Percentiles rank a stretch among this genome's conserved stretches.
phyloP scores from a whole-genome alignment of 2,329 filamentous ascomycete species.

The Tolypocladium ophioglossoides region DNA sequence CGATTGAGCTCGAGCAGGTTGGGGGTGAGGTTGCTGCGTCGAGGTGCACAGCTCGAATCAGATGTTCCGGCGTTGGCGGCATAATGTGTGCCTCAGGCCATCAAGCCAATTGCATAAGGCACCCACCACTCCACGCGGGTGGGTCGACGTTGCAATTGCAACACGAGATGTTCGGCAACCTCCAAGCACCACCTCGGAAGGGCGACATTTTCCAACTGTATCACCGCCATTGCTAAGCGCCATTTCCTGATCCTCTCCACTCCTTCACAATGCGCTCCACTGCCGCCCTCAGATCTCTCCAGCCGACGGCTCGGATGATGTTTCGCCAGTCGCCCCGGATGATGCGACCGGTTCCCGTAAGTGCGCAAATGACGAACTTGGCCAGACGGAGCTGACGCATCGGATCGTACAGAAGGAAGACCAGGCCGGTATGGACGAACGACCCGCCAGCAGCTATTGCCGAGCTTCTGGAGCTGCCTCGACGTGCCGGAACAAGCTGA shows the following conservation, averaged over 20 bases:
- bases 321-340: conserved; percentile 55
- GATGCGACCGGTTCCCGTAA: conserved; percentile 64
- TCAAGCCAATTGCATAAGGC: conserved; percentile 25
- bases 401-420: conserved; percentile 47
- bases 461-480: neutral
- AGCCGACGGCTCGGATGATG: conserved; percentile 53
- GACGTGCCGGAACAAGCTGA: neutral
- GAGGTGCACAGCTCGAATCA: conserved; percentile 28
- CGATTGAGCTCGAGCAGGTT: conserved; percentile 10
- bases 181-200: conserved; percentile 17
- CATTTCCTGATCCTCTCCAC: conserved; percentile 16
- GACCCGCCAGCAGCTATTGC: neutral
- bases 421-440: conserved; percentile 46
- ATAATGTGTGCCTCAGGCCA: conserved; percentile 28
- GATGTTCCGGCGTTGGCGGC: conserved; percentile 25
- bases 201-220: conserved; percentile 22
- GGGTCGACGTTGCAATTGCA: conserved; percentile 21
- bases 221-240: conserved; percentile 14
- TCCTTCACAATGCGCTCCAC: conserved; percentile 52
- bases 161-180: conserved; percentile 24
- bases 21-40: conserved; percentile 15
- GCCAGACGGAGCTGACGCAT: conserved; percentile 13
- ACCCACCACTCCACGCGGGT: conserved; percentile 15
- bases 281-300: conserved; percentile 55
- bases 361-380: conserved; percentile 9